Evolutionary conservation across 768 basidiomycete species (phyloP).

Genomic region (Collybiopsis confluens): DNA sequence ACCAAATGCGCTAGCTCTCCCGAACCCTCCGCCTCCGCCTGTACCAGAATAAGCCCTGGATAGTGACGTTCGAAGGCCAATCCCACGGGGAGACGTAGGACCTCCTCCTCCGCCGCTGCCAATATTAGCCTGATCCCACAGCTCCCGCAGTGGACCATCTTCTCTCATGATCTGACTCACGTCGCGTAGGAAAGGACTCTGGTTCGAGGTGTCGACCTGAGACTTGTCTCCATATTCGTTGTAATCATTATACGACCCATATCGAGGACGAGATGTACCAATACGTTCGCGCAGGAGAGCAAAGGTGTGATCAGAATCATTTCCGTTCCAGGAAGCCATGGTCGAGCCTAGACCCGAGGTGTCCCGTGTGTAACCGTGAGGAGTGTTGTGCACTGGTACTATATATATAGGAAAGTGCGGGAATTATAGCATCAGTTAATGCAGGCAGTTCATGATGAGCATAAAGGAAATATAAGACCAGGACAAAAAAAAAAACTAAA

Average conservation of each 20-base stretch:
- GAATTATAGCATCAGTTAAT: too few relatives aligned
- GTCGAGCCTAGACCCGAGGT: conserved; percentile 24
- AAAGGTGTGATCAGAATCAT: conserved; percentile 1
- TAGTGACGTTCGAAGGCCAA: neutral
- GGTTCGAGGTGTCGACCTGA: conserved; percentile 60
- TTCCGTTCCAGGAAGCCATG: conserved; percentile 58
- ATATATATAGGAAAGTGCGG: too few relatives aligned
- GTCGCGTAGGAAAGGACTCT: conserved; percentile 83
- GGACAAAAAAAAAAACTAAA: neutral
- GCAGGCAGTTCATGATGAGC: neutral
- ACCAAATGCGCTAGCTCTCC: neutral
- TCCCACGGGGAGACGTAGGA: neutral
- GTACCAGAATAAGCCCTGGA: conserved; percentile 2
- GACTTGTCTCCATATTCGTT: conserved; percentile 2
- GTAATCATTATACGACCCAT: conserved; percentile 1
- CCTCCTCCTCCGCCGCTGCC: conserved; percentile 14
- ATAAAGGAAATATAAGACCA: neutral
- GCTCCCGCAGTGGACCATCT: conserved; percentile 67
- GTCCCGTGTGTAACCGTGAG: conserved; percentile 7
- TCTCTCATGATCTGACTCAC: conserved; percentile 75
- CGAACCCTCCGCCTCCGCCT: neutral
- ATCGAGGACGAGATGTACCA: conserved; percentile 31
- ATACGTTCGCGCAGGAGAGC: conserved; percentile 52
- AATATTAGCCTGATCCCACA: conserved; percentile 54
- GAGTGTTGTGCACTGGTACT: too few relatives aligned